Evolutionary conservation across 768 basidiomycete species (phyloP).

Genomic region (Amanita fuliginea): DNA sequence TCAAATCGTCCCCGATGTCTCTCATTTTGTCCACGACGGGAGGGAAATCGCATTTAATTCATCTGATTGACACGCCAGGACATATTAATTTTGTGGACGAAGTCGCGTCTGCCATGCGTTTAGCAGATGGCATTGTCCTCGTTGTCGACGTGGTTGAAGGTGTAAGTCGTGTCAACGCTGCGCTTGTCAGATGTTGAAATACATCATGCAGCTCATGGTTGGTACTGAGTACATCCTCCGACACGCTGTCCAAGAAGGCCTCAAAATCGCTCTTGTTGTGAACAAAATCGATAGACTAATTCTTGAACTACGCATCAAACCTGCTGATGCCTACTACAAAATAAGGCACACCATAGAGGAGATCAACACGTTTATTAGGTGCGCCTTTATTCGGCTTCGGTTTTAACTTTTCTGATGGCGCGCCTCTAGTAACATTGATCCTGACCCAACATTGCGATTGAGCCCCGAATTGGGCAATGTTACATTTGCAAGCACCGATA

Average conservation of each 20-base stretch:
- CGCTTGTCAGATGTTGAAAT: slow-evolving; percentile 10
- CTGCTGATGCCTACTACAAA: slow-evolving; percentile 96
- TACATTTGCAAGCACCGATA: slow-evolving; percentile 92
- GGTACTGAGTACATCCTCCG: slow-evolving; percentile 83
- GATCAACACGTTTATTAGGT: slow-evolving; percentile 95
- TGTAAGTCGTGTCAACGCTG: slow-evolving; percentile 34
- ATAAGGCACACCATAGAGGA: slow-evolving; percentile 99
- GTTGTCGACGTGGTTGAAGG: slow-evolving; percentile 99
- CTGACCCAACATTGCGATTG: slow-evolving; percentile 76
- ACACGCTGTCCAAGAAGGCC: slow-evolving; percentile 80
- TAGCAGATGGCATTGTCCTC: slow-evolving; percentile 84
- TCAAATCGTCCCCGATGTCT: slow-evolving; percentile 97
- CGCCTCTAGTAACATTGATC: slow-evolving; percentile 61
- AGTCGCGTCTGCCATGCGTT: slow-evolving; percentile 76
- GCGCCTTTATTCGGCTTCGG: slow-evolving; percentile 10
- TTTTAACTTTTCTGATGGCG: slow-evolving; percentile 3
- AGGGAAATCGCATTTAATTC: slow-evolving; percentile 89
- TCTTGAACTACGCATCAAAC: slow-evolving; percentile 91
- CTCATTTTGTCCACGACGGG: slow-evolving; percentile 73
- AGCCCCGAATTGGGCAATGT: slow-evolving; percentile 96
- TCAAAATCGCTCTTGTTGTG: slow-evolving; percentile 86
- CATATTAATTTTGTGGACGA: slow-evolving; percentile 99
- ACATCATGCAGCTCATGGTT: slow-evolving; percentile 64
- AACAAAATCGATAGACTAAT: slow-evolving; percentile 99
- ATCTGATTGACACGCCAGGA: slow-evolving; percentile 94